Conservation (phyloP, 176 grass and related monocot species). For the Eragrostis curvula region DNA sequence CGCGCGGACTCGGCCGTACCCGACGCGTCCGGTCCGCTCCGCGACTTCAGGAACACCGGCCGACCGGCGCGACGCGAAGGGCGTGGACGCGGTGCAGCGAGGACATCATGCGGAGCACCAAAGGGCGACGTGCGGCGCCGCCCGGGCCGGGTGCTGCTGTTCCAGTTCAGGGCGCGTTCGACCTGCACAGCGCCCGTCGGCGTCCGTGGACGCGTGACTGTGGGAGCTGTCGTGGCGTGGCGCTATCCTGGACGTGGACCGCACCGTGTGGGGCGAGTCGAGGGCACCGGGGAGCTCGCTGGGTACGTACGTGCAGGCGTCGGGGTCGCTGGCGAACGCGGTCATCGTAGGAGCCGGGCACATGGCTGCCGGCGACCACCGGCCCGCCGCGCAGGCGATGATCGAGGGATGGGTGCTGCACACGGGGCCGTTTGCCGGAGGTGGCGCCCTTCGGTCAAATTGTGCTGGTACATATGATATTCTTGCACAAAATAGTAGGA, state of each 20-base stretch:
- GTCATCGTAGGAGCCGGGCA: slow-evolving; percentile 38
- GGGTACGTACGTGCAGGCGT: slow-evolving; percentile 55
- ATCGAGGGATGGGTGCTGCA: slow-evolving; percentile 49
- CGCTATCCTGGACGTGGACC: slow-evolving; percentile 40
- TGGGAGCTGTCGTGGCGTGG: slow-evolving; percentile 27
- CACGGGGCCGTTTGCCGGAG: neutral
- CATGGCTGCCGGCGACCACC: no score
- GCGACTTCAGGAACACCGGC: slow-evolving; percentile 32
- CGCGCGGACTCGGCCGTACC: neutral
- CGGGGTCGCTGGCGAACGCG: slow-evolving; percentile 33
- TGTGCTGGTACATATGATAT: neutral
- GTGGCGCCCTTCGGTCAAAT: neutral
- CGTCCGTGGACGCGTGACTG: slow-evolving; percentile 46
- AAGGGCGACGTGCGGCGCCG: slow-evolving; percentile 22
- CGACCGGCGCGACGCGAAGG: neutral
- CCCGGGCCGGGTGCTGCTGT: slow-evolving; percentile 55
- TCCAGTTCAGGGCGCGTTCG: no score
- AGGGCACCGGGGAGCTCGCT: slow-evolving; percentile 6
- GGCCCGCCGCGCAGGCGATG: slow-evolving; percentile 51
- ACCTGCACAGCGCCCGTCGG: slow-evolving; percentile 37
- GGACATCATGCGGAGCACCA: slow-evolving; percentile 65
- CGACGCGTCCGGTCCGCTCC: neutral
- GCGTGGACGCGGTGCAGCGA: slow-evolving; percentile 46
- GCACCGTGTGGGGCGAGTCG: slow-evolving; percentile 45
- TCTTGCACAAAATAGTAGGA: no score